A percentile compares a stretch with the other conserved stretches of the same genome.
These are phyloP conservation scores for Nicotiana otophora DNA, from an alignment of 257 asterid species.

Conservation along the genomic window DNA sequence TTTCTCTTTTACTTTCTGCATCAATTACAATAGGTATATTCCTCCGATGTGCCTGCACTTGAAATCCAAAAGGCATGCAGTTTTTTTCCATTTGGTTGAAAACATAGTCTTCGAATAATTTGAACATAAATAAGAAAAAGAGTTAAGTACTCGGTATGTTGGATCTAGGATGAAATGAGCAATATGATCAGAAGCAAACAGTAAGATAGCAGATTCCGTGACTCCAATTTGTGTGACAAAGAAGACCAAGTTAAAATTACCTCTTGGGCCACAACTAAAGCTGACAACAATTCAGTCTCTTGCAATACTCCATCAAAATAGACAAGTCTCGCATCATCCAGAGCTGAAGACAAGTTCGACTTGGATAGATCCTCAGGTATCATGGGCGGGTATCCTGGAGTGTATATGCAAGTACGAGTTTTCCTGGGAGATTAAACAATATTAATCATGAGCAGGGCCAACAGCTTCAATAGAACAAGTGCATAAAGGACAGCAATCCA, in stretches of 20 bases:
- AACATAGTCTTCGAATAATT: background rate
- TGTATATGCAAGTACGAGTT: slow-evolving; percentile 93
- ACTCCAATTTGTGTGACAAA: background rate
- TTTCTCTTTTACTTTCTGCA: slow-evolving; percentile 90
- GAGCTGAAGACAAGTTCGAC: slow-evolving; percentile 47
- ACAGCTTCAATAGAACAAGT: background rate
- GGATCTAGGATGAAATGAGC: background rate
- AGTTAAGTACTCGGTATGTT: background rate
- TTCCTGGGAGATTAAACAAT: slow-evolving; percentile 49
- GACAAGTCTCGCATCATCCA: slow-evolving; percentile 65
- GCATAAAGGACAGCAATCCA: background rate
- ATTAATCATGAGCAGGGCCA: background rate
- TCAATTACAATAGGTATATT: slow-evolving; percentile 85
- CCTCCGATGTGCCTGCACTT: slow-evolving; percentile 89
- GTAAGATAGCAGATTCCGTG: background rate
- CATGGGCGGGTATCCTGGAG: slow-evolving; percentile 95
- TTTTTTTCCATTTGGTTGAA: slow-evolving; percentile 17
- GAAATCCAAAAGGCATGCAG: slow-evolving; percentile 35
- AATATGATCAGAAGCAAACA: background rate
- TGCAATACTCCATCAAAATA: slow-evolving; percentile 78
- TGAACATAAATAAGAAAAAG: background rate
- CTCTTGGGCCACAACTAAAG: slow-evolving; percentile 76
- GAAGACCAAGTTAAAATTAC: slow-evolving; percentile 27
- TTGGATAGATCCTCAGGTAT: slow-evolving; percentile 70
- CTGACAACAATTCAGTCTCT: slow-evolving; percentile 45